A percentile compares a stretch with the other conserved stretches of the same genome.
These are phyloP conservation scores for Senecio squalidus DNA, from an alignment of 140 eudicot species.

Conservation along the genomic window DNA sequence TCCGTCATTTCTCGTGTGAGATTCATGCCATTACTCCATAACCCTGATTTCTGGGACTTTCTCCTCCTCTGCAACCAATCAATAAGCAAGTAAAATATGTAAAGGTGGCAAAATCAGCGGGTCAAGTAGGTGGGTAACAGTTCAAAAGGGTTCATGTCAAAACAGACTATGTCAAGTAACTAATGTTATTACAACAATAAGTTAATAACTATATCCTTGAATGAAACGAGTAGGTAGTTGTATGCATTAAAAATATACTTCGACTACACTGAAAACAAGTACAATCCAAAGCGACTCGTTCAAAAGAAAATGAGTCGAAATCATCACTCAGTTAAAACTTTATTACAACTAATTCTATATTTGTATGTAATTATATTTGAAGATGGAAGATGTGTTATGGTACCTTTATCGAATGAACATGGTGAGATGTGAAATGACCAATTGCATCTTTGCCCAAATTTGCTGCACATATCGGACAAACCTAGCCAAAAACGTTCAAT, in stretches of 20 bases:
- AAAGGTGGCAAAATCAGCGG: not conserved
- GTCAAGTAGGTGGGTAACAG: not conserved
- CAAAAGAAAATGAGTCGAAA: not conserved
- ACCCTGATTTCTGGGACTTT: conserved; percentile 53
- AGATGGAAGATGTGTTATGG: not conserved
- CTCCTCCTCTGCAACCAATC: conserved; percentile 48
- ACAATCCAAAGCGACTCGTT: not conserved
- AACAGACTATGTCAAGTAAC: not conserved
- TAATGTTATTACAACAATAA: not conserved
- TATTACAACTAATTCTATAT: not conserved
- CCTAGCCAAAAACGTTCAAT: conserved; percentile 40
- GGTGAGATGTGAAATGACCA: conserved; percentile 64
- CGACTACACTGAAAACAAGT: not conserved
- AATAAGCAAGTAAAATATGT: not conserved
- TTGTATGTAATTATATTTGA: too few species aligned
- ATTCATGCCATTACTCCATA: conserved; percentile 37
- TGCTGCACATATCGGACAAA: conserved; percentile 89
- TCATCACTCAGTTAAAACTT: not conserved
- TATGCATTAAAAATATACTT: not conserved
- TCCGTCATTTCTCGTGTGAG: conserved; percentile 34
- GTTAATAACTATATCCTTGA: not conserved
- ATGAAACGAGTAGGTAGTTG: not conserved
- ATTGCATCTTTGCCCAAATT: conserved; percentile 76
- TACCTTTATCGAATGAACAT: conserved; percentile 80
- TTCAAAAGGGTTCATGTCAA: not conserved